Evolutionary conservation across 352 stramenopile species (phyloP).

Genomic region (Phytophthora nicotianae): DNA sequence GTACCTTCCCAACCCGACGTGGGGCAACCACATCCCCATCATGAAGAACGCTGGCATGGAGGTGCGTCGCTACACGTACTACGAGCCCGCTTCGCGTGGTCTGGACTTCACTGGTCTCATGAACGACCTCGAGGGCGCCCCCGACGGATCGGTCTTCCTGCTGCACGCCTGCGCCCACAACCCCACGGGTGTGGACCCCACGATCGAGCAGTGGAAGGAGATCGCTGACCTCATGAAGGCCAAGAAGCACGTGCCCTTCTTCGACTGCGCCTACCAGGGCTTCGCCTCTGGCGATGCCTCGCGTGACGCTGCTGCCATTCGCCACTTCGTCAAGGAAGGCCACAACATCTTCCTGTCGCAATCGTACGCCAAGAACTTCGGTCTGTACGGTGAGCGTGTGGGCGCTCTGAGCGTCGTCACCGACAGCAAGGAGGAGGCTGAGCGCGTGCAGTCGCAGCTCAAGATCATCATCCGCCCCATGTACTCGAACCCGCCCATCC

Average conservation of each 20-base stretch:
- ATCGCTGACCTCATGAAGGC: constrained; percentile 96
- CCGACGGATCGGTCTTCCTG: constrained; percentile 95
- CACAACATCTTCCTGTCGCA: constrained; percentile 97
- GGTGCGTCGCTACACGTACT: constrained; percentile 86
- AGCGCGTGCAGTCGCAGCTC: constrained; percentile 96
- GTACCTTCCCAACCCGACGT: constrained; percentile 99
- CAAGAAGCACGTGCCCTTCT: constrained; percentile 97
- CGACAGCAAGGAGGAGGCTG: constrained; percentile 93
- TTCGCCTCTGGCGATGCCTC: constrained; percentile 98
- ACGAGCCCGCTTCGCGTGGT: constrained; percentile 80
- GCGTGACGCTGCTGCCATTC: constrained; percentile 95
- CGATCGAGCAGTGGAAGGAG: constrained; percentile 97
- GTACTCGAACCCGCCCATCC: constrained; percentile 99
- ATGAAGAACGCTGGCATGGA: constrained; percentile 88
- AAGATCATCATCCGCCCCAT: constrained; percentile 99
- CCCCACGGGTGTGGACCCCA: constrained; percentile 98
- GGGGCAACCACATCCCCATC: constrained; percentile 99
- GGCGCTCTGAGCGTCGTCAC: constrained; percentile 97
- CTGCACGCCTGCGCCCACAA: constrained; percentile 99
- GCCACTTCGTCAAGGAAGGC: constrained; percentile 98
- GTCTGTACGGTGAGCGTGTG: constrained; percentile 99
- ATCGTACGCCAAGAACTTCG: constrained; percentile 99
- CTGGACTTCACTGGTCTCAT: constrained; percentile 96
- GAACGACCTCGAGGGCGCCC: constrained; percentile 94
- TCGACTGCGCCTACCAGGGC: constrained; percentile 99